Evolutionary conservation across 2,329 filamentous ascomycete species (phyloP).

Genomic region (Graphium sp.): DNA sequence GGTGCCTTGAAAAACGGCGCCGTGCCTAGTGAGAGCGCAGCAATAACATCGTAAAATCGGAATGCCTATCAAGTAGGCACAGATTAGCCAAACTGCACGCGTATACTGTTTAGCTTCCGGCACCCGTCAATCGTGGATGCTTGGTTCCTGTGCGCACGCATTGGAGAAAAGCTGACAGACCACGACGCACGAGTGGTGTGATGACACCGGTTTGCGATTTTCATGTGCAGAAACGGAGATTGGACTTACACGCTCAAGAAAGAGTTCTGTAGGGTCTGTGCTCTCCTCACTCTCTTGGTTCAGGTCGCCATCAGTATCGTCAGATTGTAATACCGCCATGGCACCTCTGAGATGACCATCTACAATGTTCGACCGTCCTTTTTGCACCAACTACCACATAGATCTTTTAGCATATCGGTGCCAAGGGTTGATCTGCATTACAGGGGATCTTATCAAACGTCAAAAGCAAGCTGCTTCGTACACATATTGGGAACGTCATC

Average conservation of each 20-base stretch:
- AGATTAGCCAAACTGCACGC: neutral
- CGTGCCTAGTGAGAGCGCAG: conserved; percentile 42
- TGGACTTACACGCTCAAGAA: conserved; percentile 36
- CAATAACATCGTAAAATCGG: conserved; percentile 48
- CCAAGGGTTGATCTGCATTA: neutral
- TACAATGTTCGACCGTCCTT: conserved; percentile 40
- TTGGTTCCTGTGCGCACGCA: too few species aligned
- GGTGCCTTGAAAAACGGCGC: conserved; percentile 34
- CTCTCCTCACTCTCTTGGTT: conserved; percentile 20
- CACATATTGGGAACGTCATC: neutral
- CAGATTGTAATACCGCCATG: conserved; percentile 36
- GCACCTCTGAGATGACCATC: conserved; percentile 44
- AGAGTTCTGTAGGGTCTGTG: conserved; percentile 33
- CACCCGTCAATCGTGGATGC: too few species aligned
- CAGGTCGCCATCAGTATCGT: conserved; percentile 2
- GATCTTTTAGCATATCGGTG: conserved; percentile 6
- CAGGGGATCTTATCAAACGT: neutral
- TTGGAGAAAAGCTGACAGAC: too few species aligned
- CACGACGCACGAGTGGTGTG: too few species aligned
- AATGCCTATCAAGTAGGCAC: conserved; percentile 28
- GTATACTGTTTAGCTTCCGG: too few species aligned
- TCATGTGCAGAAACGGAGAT: too few species aligned
- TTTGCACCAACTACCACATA: conserved; percentile 39
- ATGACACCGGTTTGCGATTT: too few species aligned
- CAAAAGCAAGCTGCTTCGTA: neutral